Conservation (phyloP, 495 filamentous ascomycete species). For the Penicillium verhagenii region DNA sequence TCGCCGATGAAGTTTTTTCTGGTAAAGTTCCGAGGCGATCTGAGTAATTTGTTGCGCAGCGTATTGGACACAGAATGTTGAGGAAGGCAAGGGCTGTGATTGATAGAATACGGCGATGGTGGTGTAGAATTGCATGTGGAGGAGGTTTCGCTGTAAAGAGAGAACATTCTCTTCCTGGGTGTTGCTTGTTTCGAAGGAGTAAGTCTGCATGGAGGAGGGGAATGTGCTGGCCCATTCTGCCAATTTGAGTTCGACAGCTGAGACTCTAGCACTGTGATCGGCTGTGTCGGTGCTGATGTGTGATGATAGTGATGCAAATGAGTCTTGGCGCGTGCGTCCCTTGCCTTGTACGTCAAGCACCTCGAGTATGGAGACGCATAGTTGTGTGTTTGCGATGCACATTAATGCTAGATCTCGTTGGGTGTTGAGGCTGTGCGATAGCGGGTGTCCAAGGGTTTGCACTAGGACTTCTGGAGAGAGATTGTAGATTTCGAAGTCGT, state of each 20-base stretch:
- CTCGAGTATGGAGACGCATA: constrained; percentile 16
- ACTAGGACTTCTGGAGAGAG: background rate
- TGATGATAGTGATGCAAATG: background rate
- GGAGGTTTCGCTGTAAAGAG: constrained; percentile 14
- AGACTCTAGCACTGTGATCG: constrained; percentile 1
- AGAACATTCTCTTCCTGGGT: constrained; percentile 6
- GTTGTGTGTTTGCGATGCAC: constrained; percentile 13
- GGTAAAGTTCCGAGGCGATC: constrained; percentile 13
- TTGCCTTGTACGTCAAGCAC: constrained; percentile 20
- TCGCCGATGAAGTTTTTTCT: constrained; percentile 4
- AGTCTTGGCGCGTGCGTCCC: background rate
- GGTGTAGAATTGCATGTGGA: constrained; percentile 22
- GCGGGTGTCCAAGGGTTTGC: background rate
- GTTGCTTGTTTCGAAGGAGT: background rate
- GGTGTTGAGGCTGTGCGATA: background rate
- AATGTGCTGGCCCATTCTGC: constrained; percentile 18
- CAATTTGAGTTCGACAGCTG: constrained; percentile 8
- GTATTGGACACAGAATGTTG: constrained; percentile 14
- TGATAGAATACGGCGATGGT: constrained; percentile 23
- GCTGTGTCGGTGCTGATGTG: background rate
- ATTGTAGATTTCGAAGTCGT: constrained; percentile 12
- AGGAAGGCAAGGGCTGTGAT: constrained; percentile 16
- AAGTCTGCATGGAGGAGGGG: constrained; percentile 8
- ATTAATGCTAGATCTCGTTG: constrained; percentile 13
- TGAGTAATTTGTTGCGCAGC: constrained; percentile 20